A percentile compares a stretch with the other conserved stretches of the same genome.
These are phyloP conservation scores for Thuidium tamariscinum DNA, from an alignment of 225 moss, liverwort and hornwort species.

Conservation along the genomic window DNA sequence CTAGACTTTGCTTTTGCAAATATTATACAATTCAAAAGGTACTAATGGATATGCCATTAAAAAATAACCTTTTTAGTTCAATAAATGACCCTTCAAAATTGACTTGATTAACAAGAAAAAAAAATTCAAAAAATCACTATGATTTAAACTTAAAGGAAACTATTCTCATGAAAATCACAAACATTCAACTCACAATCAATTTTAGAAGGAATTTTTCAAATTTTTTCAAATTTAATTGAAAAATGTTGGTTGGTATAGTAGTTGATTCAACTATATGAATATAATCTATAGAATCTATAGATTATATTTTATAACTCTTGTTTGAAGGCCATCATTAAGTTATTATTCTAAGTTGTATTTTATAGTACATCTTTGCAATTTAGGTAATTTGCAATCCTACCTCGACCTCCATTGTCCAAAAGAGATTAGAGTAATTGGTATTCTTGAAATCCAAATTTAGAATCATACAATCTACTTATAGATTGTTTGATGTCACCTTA, in stretches of 20 bases:
- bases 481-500: not conserved
- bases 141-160: not conserved
- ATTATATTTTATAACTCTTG: not conserved
- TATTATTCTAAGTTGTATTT: no score
- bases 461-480: not conserved
- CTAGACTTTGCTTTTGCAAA: not conserved
- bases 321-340: no score
- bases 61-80: not conserved
- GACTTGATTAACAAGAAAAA: not conserved
- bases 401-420: accelerated
- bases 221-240: not conserved
- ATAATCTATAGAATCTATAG: not conserved
- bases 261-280: no score
- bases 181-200: not conserved
- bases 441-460: not conserved
- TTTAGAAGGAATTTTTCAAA: not conserved
- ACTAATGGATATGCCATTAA: accelerated
- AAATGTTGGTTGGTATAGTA: no score
- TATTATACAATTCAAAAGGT: not conserved
- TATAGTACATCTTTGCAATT: not conserved
- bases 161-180: not conserved
- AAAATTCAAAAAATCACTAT: not conserved
- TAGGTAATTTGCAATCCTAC: accelerated
- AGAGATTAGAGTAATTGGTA: not conserved
- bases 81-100: not conserved